A percentile compares a stretch with the other conserved stretches of the same genome.
phyloP scores from a whole-genome alignment of 495 filamentous ascomycete genomes.

The Aspergillus leporis region DNA sequence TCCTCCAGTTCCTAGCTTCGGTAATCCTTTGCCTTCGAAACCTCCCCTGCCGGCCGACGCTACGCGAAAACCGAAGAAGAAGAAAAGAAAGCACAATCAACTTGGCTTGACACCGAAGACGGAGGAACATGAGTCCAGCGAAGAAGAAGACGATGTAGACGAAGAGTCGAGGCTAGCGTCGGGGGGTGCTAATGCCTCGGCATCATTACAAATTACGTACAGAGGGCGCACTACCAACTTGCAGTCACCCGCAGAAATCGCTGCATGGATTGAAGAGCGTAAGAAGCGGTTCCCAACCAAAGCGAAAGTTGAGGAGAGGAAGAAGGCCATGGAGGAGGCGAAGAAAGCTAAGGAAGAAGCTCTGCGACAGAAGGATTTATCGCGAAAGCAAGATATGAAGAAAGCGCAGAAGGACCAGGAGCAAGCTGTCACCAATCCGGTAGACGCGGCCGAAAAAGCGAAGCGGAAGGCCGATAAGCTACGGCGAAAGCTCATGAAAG shows the following conservation, averaged over 20 bases:
- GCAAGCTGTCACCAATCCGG: slow-evolving; percentile 24
- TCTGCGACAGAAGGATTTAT: slow-evolving; percentile 22
- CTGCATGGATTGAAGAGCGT: slow-evolving; percentile 78
- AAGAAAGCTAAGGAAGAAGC: slow-evolving; percentile 40
- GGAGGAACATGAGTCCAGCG: slow-evolving; percentile 69
- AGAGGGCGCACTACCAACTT: slow-evolving; percentile 41
- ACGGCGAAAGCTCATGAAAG: slow-evolving; percentile 44
- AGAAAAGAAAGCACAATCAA: slow-evolving; percentile 75
- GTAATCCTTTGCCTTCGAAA: slow-evolving; percentile 59
- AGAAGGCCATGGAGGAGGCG: slow-evolving; percentile 45
- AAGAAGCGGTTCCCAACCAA: slow-evolving; percentile 76
- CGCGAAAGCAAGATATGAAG: slow-evolving; percentile 31
- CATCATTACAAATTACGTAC: slow-evolving; percentile 45
- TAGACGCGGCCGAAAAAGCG: slow-evolving; percentile 42
- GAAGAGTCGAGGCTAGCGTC: slow-evolving; percentile 59
- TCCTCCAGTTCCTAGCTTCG: slow-evolving; percentile 63
- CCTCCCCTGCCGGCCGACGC: slow-evolving; percentile 50
- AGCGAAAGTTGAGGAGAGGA: slow-evolving; percentile 54
- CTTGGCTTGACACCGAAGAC: slow-evolving; percentile 76
- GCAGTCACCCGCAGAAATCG: slow-evolving; percentile 66
- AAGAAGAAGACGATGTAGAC: slow-evolving; percentile 70
- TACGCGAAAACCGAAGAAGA: slow-evolving; percentile 62
- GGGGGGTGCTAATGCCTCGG: slow-evolving; percentile 25
- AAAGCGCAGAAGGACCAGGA: slow-evolving; percentile 33
- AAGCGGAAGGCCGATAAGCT: slow-evolving; percentile 53